These are phyloP conservation scores for Heterotrichella gracilis DNA, from an alignment of 352 stramenopile species.

Conservation along the genomic window DNA sequence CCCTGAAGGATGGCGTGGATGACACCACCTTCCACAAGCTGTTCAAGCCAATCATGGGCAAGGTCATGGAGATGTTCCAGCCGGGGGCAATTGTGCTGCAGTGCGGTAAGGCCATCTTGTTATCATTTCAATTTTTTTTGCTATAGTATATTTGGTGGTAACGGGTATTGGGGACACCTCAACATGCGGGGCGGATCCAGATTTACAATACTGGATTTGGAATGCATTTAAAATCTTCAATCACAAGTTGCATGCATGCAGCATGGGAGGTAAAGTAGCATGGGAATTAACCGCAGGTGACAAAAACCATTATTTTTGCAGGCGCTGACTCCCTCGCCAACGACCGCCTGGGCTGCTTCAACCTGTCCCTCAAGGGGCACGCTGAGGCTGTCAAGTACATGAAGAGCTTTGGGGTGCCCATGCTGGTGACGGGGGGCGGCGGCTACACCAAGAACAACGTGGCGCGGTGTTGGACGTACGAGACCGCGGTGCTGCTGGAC, in stretches of 20 bases:
- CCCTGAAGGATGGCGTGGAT: slow-evolving; percentile 66
- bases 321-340: slow-evolving; percentile 72
- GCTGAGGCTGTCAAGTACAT: slow-evolving; percentile 31
- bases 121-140: too few relatives aligned
- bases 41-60: slow-evolving; percentile 67
- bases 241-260: too few relatives aligned
- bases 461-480: slow-evolving; percentile 69
- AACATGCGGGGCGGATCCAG: too few relatives aligned
- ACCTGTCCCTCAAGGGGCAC: slow-evolving; percentile 59
- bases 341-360: slow-evolving; percentile 84
- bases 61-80: slow-evolving; percentile 31
- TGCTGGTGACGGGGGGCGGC: slow-evolving; percentile 32
- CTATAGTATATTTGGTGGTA: too few relatives aligned
- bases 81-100: slow-evolving; percentile 68
- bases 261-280: too few relatives aligned
- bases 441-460: slow-evolving; percentile 55
- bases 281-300: too few relatives aligned
- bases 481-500: slow-evolving; percentile 60
- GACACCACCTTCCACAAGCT: slow-evolving; percentile 67
- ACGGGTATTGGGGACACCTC: too few relatives aligned
- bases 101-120: too few relatives aligned
- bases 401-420: slow-evolving; percentile 42
- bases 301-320: too few relatives aligned
- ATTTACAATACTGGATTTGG: too few relatives aligned
- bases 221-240: too few relatives aligned